These are phyloP conservation scores for Chrysosporium keratinophilum DNA, from an alignment of 2,329 filamentous ascomycete species.

Conservation along the genomic window DNA sequence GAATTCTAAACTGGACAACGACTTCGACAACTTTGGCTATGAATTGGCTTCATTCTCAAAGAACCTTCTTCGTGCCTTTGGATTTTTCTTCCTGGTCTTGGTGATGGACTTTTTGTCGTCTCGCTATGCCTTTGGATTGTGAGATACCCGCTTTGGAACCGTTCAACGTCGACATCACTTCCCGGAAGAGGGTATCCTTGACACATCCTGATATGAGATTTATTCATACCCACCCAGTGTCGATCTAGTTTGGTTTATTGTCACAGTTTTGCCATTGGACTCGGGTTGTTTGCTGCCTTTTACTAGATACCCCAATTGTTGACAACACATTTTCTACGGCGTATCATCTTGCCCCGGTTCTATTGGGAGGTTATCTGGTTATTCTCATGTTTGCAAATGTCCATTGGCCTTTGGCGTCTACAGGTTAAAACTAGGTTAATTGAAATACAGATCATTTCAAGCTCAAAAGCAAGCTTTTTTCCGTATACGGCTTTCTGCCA, in stretches of 20 bases:
- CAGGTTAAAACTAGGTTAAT: too few species aligned
- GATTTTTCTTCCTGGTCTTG: too few species aligned
- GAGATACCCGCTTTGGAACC: not conserved
- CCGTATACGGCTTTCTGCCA: too few species aligned
- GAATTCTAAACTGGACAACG: not conserved
- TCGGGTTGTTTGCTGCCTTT: not conserved
- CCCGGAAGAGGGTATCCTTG: not conserved
- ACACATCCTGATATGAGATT: not conserved
- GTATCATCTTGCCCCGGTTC: not conserved
- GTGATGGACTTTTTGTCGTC: not conserved
- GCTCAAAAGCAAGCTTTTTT: too few species aligned
- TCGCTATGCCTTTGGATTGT: not conserved
- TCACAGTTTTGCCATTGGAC: not conserved
- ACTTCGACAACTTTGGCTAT: slow-evolving; percentile 1
- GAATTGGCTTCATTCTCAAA: not conserved
- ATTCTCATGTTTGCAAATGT: not conserved
- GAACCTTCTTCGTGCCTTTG: not conserved
- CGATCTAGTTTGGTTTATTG: not conserved
- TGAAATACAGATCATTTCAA: not conserved
- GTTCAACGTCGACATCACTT: not conserved
- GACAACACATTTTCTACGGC: not conserved
- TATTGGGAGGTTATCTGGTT: not conserved
- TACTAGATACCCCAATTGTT: not conserved
- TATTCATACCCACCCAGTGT: not conserved
- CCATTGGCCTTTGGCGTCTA: too few species aligned